A percentile compares a stretch with the other conserved stretches of the same genome.
Evolutionary conservation across 1,284 basidiomycete genomes (phyloP).

Genomic region (Farysia itapuensis): DNA sequence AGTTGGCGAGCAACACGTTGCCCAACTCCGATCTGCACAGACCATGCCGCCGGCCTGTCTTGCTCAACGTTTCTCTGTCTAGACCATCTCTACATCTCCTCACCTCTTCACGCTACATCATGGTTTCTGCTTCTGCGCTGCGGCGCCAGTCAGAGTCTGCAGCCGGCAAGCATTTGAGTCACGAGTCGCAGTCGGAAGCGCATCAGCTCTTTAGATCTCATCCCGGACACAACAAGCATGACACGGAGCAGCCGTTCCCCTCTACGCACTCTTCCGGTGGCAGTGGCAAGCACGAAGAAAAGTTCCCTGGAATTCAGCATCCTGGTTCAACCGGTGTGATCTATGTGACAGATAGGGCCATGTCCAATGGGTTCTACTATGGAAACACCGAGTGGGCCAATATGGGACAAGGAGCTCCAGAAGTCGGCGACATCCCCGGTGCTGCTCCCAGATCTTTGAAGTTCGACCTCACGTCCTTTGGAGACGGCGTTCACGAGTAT

Average conservation of each 20-base stretch:
- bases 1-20: no score
- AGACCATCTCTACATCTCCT: no score
- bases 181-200: conserved; percentile 47
- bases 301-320: conserved; percentile 49
- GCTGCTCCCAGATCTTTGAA: conserved; percentile 70
- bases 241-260: not conserved
- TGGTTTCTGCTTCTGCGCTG: no score
- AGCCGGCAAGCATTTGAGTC: no score
- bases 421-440: conserved; percentile 72
- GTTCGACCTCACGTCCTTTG: conserved; percentile 66
- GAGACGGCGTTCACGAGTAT: conserved; percentile 72
- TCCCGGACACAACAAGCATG: conserved; percentile 23
- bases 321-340: conserved; percentile 66
- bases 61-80: no score
- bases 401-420: conserved; percentile 48
- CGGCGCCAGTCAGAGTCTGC: no score
- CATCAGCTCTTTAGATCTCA: conserved; percentile 49
- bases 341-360: conserved; percentile 50
- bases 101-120: no score
- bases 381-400: conserved; percentile 40
- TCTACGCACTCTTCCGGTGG: conserved; percentile 8
- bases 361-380: conserved; percentile 46
- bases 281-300: conserved; percentile 7
- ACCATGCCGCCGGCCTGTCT: no score
- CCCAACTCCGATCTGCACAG: no score